These are phyloP conservation scores for Cladosporium sp. DNA, from an alignment of 2,329 filamentous ascomycete genomes.

Conservation along the genomic window DNA sequence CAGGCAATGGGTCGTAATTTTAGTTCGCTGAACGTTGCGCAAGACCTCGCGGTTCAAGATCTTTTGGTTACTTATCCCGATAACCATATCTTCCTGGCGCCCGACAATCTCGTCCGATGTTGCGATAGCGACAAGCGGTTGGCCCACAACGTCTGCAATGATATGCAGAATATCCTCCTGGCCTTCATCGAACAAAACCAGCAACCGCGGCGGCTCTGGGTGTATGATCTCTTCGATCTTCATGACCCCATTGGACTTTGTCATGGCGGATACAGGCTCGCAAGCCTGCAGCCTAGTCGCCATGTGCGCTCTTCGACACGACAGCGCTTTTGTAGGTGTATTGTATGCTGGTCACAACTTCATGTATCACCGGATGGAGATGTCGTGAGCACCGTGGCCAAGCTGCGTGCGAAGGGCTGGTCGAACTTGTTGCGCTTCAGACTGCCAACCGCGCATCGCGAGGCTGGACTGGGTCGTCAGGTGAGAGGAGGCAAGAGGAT, in stretches of 20 bases:
- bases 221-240: constrained; percentile 31
- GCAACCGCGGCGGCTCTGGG: constrained; percentile 36
- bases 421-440: constrained; percentile 24
- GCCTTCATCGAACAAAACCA: constrained; percentile 63
- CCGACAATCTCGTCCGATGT: constrained; percentile 52
- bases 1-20: constrained; percentile 74
- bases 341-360: not conserved
- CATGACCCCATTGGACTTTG: constrained; percentile 18
- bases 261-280: constrained; percentile 11
- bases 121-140: constrained; percentile 59
- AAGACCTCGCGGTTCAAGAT: constrained; percentile 55
- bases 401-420: constrained; percentile 26
- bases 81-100: constrained; percentile 60
- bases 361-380: constrained; percentile 28
- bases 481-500: constrained; percentile 17
- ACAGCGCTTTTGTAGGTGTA: not conserved
- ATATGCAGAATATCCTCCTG: constrained; percentile 71
- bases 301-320: not conserved
- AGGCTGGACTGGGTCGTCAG: constrained; percentile 17
- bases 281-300: constrained; percentile 10
- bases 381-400: constrained; percentile 30
- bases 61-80: constrained; percentile 59
- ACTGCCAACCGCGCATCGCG: constrained; percentile 26
- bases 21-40: constrained; percentile 58
- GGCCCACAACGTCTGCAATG: constrained; percentile 75